Evolutionary conservation across 306 rosid genomes (phyloP), one percentile per base, ranked within the genome.

Genomic region (Lupinus albus): DNA sequence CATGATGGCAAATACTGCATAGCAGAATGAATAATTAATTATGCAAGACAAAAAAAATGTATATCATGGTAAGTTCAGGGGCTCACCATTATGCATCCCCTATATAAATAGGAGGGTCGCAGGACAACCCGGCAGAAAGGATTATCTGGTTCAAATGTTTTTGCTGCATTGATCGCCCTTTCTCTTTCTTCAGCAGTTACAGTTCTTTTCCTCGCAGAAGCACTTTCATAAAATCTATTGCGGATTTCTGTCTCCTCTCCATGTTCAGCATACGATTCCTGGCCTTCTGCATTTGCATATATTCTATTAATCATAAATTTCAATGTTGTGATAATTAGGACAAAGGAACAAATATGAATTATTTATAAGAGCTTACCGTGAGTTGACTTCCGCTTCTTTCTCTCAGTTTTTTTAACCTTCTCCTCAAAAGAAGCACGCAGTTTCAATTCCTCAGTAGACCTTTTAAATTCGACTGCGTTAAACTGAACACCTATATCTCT

Each of bases 31-130:
- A 11, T 10, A 20, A 32, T 32, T 35, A 49, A 47, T 66, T 6
- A 30, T 35, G 63, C 11, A 35, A 33, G 50, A 71, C 75, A 32
- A 25, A 16, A 11, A 71, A 68, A 73, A 36, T n/a, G 25, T 25
- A 35, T 50, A 35, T 8, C 10, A 18, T 2, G 59, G 41, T 64
- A 49, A 47, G 53, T 59, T 78, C 32, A 69, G 78, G 2, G 16
- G 48, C 88, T 86, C 74, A 94, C 99, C 99, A 94, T 90, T 83
- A 94, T 94, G 79, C 99, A 94, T 20, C 99, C 99, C 74, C 92
- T 87, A 30, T 94, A 94, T 36, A 94, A 77, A 75, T 94, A 94
- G 46, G 99, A 94, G 46, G 99, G 99, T 28, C 99, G 87, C 69
- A 94, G 73, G 73, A 94, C 99, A 14, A 94, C 99, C 64, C 97